Evolutionary conservation across 1,284 basidiomycete species (phyloP), one percentile per base, ranked within the genome.

Genomic region (Coriolopsis trogii): DNA sequence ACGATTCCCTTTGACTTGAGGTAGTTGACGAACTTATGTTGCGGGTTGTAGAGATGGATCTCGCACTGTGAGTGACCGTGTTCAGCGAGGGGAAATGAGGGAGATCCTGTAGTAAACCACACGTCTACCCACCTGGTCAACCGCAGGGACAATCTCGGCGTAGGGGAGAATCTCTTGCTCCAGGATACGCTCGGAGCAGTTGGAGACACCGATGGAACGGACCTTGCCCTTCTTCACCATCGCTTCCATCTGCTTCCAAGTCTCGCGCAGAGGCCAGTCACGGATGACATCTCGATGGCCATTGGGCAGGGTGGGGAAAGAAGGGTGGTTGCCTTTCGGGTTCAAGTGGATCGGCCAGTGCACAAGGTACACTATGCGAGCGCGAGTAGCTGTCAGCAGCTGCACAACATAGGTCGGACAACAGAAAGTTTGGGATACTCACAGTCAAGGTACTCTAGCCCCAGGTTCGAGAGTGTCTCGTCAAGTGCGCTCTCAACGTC

Each of bases 321-420:
- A 67, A 10, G 80, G 82, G 69, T 91, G 81, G 67, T 88, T 89
- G 13, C 88, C 91, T 31, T 85, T 81, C 6, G 84, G 81, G 66
- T 89, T 88, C 59, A 93, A 68, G 21, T 87, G 76, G 30, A 93
- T 75, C 2, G 92, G 92, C 91, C 92, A 93, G 71, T 93, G 91
- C 41, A 93, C 73, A 41, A 92, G 80, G 65, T 88, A 87, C 46
- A 89, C 86, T 87, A 33, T 28, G 12, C 4, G 9, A 13, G 26
- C 4, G n/a, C 16, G 37, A 10, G 9, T 41, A 53, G 29, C 37
- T n/a, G n/a, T n/a, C n/a, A n/a, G n/a, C n/a, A n/a, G n/a, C n/a
- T n/a, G n/a, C n/a, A n/a, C n/a, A n/a, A n/a, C 10, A 24, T 39
- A 21, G 23, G 12, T 6, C 10, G 8, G 21, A 24, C 8, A 15